phyloP scores from a whole-genome alignment of 2,329 filamentous ascomycete genomes.

The Clonostachys byssicola region DNA sequence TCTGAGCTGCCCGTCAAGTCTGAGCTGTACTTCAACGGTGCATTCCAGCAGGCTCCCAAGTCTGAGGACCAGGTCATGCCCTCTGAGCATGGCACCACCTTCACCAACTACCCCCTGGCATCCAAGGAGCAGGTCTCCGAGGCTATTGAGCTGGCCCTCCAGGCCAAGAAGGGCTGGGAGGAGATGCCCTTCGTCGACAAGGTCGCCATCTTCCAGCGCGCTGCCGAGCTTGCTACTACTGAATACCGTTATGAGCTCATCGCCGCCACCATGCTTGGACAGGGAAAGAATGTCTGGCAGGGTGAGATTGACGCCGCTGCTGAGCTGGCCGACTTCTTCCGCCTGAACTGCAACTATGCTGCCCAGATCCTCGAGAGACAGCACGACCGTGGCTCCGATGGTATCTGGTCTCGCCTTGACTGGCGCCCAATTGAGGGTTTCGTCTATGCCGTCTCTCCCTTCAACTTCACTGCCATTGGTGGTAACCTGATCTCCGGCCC shows the following conservation, averaged over 20 bases:
- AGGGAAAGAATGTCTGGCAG: conserved; percentile 33
- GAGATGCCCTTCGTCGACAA: conserved; percentile 23
- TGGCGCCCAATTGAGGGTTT: conserved; percentile 33
- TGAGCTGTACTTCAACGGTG: conserved; percentile 22
- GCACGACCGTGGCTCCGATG: conserved; percentile 15
- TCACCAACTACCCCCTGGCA: conserved; percentile 16
- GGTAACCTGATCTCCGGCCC: conserved; percentile 23
- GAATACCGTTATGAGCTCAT: conserved; percentile 22
- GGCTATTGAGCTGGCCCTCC: conserved; percentile 19
- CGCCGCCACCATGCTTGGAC: conserved; percentile 32
- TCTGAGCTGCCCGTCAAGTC: conserved; percentile 21
- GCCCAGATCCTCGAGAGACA: conserved; percentile 28
- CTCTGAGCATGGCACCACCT: conserved; percentile 21
- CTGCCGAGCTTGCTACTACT: conserved; percentile 19
- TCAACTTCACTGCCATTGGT: conserved; percentile 36
- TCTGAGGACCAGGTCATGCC: conserved; percentile 23
- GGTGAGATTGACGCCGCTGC: conserved; percentile 29
- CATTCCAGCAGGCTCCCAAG: conserved; percentile 14
- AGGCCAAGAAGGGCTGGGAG: conserved; percentile 23
- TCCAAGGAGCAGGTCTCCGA: conserved; percentile 1
- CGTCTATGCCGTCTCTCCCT: conserved; percentile 32
- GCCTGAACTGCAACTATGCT: conserved; percentile 19
- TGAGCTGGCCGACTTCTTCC: conserved; percentile 29
- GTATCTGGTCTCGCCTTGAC: conserved; percentile 15
- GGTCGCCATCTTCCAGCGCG: conserved; percentile 27